Evolutionary conservation across 2,329 filamentous ascomycete species (phyloP).

Genomic region (Paecilomyces niveus): DNA sequence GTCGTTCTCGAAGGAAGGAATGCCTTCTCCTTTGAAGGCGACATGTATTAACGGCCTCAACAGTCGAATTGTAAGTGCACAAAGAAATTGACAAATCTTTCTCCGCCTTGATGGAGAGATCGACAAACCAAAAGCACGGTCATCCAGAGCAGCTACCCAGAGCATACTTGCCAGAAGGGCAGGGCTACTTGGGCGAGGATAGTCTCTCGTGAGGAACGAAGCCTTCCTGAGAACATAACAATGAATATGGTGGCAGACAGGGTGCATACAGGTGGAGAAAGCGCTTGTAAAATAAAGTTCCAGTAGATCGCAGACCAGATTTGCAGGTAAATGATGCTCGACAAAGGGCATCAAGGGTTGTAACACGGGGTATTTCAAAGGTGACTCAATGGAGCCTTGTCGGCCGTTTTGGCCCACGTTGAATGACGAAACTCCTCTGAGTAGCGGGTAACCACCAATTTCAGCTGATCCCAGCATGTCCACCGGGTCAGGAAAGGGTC

Average conservation of each 20-base stretch:
- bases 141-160: conserved; percentile 88
- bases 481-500: conserved; percentile 6
- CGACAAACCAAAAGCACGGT: conserved; percentile 77
- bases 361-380: conserved; percentile 73
- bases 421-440: not conserved
- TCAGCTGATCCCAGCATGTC: conserved; percentile 7
- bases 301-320: conserved; percentile 78
- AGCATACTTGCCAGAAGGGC: conserved; percentile 87
- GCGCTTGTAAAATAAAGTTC: conserved; percentile 89
- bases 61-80: conserved; percentile 78
- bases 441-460: conserved; percentile 33
- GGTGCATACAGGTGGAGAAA: conserved; percentile 77
- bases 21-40: conserved; percentile 47
- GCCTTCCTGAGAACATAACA: conserved; percentile 84
- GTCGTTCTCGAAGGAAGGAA: conserved; percentile 44
- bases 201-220: conserved; percentile 75
- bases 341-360: conserved; percentile 82
- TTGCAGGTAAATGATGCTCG: conserved; percentile 67
- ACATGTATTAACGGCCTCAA: conserved; percentile 79
- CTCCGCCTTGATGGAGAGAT: conserved; percentile 73
- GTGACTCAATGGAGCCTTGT: not conserved
- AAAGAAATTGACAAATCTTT: conserved; percentile 77
- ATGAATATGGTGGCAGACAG: conserved; percentile 81
- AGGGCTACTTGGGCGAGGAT: conserved; percentile 73
- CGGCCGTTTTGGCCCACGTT: not conserved